A percentile compares a stretch with the other conserved stretches of the same genome.
Evolutionary conservation across 306 rosid genomes (phyloP).

Genomic region (Potentilla sterilis): DNA sequence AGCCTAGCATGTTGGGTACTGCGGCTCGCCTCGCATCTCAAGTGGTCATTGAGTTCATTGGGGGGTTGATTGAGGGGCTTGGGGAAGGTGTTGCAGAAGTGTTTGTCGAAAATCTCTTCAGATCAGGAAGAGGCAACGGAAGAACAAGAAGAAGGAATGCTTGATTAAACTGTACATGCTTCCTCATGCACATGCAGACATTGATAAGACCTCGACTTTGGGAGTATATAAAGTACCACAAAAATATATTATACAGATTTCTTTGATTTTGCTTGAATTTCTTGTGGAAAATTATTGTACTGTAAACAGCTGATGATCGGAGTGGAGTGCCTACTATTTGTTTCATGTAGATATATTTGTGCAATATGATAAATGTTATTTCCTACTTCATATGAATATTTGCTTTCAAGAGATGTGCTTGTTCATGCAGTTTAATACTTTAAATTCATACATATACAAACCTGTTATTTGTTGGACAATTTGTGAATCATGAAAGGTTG

Average conservation of each 20-base stretch:
- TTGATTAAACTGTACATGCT: not conserved
- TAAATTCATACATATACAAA: not conserved
- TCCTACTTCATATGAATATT: not conserved
- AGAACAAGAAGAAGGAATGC: not conserved
- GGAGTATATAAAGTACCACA: not conserved
- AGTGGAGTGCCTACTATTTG: slow-evolving; percentile 4
- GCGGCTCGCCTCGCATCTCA: slow-evolving; percentile 76
- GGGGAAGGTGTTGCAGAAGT: slow-evolving; percentile 79
- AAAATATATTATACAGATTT: not conserved
- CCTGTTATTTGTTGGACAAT: not conserved
- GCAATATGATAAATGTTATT: not conserved
- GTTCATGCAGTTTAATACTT: not conserved
- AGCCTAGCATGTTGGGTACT: slow-evolving; percentile 46
- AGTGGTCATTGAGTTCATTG: slow-evolving; percentile 68
- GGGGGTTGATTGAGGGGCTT: slow-evolving; percentile 70
- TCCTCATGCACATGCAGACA: not conserved
- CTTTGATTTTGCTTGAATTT: not conserved
- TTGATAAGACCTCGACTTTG: not conserved
- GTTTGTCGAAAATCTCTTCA: slow-evolving; percentile 54
- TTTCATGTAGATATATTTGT: not conserved
- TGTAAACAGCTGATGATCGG: not conserved
- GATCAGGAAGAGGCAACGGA: slow-evolving; percentile 34
- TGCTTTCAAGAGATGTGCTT: not conserved
- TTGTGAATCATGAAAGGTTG: no score
- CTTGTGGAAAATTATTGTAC: not conserved